Evolutionary conservation across 805 yeast species (phyloP), one percentile per base, ranked within the genome.

Genomic region (Yarrowia keelungensis): DNA sequence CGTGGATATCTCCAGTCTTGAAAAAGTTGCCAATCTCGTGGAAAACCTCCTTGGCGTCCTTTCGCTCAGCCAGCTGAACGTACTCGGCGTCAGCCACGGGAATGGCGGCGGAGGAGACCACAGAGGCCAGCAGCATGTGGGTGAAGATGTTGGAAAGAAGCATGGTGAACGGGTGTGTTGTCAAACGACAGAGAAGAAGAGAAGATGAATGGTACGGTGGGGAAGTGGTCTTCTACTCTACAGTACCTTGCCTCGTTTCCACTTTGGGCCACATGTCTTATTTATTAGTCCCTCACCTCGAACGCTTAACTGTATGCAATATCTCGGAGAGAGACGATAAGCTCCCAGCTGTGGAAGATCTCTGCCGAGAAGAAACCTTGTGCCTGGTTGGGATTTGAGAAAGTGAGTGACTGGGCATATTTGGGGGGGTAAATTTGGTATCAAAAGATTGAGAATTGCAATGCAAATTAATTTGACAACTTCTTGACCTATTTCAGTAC

Each of bases 41-140:
- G 36, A 22, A 47, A 11, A 47, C 51, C 16, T 47, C 36, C 51
- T 49, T 51, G 42, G 46, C 61, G 61, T 56, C 47, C 47, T 56
- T 56, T 56, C 62, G 62, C 62, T 56, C 62, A 56, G 47, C 49
- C 62, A 56, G 62, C 62, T 56, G 59, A 53, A 39, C 47, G 45
- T 19, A 3, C 5, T 41, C 46, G 39, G 19, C 26, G 61, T 39
- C 16, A 10, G 43, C 32, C 32, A 51, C 58, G 32, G 58, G 62
- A n/a, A 56, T 22, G 47, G 62, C 62, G 14, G 62, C 62, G 3
- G 62, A 56, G 14, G 62, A 41, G 39, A 36, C 62, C 38, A 42
- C 47, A 15, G 62, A 15, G 38, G 62, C 62, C 62, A 56, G 19
- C 12, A 56, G 62, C n/a, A 56, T 41, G 62, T 41, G 39, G 36